Evolutionary conservation across 2,329 filamentous ascomycete species (phyloP).

Genomic region (Zymoseptoria ardabiliae): DNA sequence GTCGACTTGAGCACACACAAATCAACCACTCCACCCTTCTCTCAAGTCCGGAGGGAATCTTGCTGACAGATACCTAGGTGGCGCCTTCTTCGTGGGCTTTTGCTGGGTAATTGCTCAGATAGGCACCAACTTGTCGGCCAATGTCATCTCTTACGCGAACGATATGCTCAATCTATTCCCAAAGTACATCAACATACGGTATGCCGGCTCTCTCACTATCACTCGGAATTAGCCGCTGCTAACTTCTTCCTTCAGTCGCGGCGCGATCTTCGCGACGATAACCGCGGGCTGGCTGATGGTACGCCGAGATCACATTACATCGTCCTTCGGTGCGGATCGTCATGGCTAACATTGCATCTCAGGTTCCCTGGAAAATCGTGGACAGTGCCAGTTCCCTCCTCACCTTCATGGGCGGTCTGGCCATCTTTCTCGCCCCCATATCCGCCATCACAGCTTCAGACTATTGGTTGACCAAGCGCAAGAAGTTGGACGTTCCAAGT

Average conservation of each 20-base stretch:
- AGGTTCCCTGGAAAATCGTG: constrained; percentile 56
- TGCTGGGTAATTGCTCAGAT: constrained; percentile 47
- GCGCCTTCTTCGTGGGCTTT: constrained; percentile 28
- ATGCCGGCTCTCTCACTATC: neutral
- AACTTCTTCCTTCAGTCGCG: constrained; percentile 15
- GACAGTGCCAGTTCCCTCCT: constrained; percentile 51
- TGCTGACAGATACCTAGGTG: constrained; percentile 1
- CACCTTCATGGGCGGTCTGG: constrained; percentile 53
- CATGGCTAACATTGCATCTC: neutral
- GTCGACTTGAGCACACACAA: too few relatives aligned
- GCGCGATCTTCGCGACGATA: constrained; percentile 41
- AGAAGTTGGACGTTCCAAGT: constrained; percentile 41
- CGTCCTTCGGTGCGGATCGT: constrained; percentile 21
- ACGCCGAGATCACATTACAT: neutral
- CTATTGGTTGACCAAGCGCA: constrained; percentile 47
- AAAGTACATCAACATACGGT: constrained; percentile 41
- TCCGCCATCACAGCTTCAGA: constrained; percentile 50
- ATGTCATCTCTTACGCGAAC: constrained; percentile 48
- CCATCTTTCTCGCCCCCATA: constrained; percentile 59
- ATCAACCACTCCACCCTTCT: too few relatives aligned
- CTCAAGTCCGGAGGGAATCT: too few relatives aligned
- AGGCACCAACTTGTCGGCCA: constrained; percentile 48
- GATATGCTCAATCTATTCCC: constrained; percentile 47
- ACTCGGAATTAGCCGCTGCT: neutral
- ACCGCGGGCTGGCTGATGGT: constrained; percentile 48